These are phyloP conservation scores for Cordyceps javanica DNA, from an alignment of 2,329 filamentous ascomycete species.

Conservation along the genomic window DNA sequence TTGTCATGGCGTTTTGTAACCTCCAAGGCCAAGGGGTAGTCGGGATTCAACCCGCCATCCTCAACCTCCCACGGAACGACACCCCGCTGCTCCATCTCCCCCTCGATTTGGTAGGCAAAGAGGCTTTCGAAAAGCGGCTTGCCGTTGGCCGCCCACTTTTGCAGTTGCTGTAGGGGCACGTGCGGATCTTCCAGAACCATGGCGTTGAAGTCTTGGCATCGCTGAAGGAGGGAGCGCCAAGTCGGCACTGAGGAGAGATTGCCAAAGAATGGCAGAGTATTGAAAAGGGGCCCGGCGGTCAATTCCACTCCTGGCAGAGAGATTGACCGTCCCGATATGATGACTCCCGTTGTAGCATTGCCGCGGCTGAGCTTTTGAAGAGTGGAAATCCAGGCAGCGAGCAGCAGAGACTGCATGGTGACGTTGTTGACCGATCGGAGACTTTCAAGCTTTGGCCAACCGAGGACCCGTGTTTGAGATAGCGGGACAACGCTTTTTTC, in stretches of 20 bases:
- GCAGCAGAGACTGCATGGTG: conserved; percentile 32
- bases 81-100: conserved; percentile 20
- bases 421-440: conserved; percentile 19
- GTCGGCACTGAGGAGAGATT: conserved; percentile 36
- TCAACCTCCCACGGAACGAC: conserved; percentile 47
- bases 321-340: conserved; percentile 73
- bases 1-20: conserved; percentile 47
- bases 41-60: conserved; percentile 44
- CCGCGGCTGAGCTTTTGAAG: conserved; percentile 45
- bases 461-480: background rate
- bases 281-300: conserved; percentile 80
- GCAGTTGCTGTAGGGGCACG: conserved; percentile 69
- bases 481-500: background rate
- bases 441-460: conserved; percentile 11
- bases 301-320: conserved; percentile 58
- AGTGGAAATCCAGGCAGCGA: conserved; percentile 66
- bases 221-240: conserved; percentile 54
- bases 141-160: conserved; percentile 65
- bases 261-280: conserved; percentile 71
- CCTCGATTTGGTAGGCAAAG: conserved; percentile 69
- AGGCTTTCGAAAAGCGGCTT: conserved; percentile 68
- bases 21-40: conserved; percentile 77
- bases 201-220: conserved; percentile 66
- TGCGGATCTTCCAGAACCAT: conserved; percentile 64
- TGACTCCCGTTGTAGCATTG: conserved; percentile 58